Base-by-base conservation (phyloP, 2,329 filamentous ascomycete species). In the Curvularia lunata region DNA sequence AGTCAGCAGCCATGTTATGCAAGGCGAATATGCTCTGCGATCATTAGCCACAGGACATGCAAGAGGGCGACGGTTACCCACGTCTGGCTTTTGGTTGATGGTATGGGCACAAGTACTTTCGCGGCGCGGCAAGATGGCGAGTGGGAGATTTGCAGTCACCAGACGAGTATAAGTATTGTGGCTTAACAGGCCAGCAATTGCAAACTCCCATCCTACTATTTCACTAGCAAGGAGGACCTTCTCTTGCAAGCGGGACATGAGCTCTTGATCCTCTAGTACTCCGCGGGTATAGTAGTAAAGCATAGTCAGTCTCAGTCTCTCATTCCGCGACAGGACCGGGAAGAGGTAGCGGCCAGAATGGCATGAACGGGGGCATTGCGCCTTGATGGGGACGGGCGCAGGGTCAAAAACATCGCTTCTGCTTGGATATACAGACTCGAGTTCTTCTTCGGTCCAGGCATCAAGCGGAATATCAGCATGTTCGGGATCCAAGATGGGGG, bases 81-180 rank as follows among this genome's bases (percentile, higher is more conserved):
- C 71, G 18, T 68, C 71, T 53, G 65, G 62, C 6, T 64, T 62
- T 55, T 72, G 70, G 16, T 75, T 78, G 28, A 82, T 72, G 0
- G 79, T 81, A 37, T 82, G 80, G 0, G 80, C 74, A 63, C 80
- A 82, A 0, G 78, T 74, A 10, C 75, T 79, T 59, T 83, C 80
- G 7, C 80, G 75, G 5, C 80, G 77, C 0, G 81, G 80, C 3
- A 83, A 59, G 8, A 80, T 71, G 16, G 74, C 77, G 0, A 82
- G 62, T 0, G 78, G 73, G 4, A 82, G 65, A 1, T 79, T 79
- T 1, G 77, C 72, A 0, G 80, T 78, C 2, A 75, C 80, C 23
- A 82, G 56, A 13, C 80, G 77, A 4, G 75, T 78, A 60, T 78
- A 82, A 30, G 76, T 73, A 45, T 81, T 75, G 57, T 79, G 71